phyloP scores from a whole-genome alignment of 352 stramenopile genomes.

The Pythium rhizo-oryzae region DNA sequence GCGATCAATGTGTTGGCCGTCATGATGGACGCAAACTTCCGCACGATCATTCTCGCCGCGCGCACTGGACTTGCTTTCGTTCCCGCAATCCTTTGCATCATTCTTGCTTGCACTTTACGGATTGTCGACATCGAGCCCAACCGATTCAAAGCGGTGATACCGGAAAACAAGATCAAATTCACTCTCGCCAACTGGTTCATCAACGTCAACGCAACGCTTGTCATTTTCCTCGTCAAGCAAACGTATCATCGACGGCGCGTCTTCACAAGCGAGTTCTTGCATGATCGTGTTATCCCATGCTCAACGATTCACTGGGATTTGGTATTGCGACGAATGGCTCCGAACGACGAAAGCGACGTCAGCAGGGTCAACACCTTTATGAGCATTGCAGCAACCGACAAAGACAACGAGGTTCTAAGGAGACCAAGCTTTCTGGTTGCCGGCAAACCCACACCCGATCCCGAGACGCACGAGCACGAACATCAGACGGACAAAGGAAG shows the following conservation, averaged over 20 bases:
- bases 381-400: neutral
- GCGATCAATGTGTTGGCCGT: slow-evolving; percentile 19
- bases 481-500: neutral
- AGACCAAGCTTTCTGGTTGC: neutral
- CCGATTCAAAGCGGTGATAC: slow-evolving; percentile 14
- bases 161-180: slow-evolving; percentile 26
- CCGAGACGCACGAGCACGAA: neutral
- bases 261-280: slow-evolving; percentile 7
- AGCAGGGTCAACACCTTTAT: slow-evolving; percentile 4
- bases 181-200: slow-evolving; percentile 31
- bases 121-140: slow-evolving; percentile 18
- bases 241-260: slow-evolving; percentile 14
- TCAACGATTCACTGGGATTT: slow-evolving; percentile 14
- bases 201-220: slow-evolving; percentile 27
- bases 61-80: slow-evolving; percentile 17
- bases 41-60: slow-evolving; percentile 14
- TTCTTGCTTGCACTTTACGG: neutral
- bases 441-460: neutral
- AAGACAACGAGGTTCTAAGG: neutral
- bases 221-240: slow-evolving; percentile 24
- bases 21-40: slow-evolving; percentile 32
- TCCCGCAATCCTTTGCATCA: slow-evolving; percentile 21
- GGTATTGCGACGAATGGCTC: slow-evolving; percentile 9
- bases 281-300: slow-evolving; percentile 17
- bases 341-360: neutral